phyloP scores from a whole-genome alignment of 1,284 basidiomycete genomes.

The Thecaphora thlaspeos region DNA sequence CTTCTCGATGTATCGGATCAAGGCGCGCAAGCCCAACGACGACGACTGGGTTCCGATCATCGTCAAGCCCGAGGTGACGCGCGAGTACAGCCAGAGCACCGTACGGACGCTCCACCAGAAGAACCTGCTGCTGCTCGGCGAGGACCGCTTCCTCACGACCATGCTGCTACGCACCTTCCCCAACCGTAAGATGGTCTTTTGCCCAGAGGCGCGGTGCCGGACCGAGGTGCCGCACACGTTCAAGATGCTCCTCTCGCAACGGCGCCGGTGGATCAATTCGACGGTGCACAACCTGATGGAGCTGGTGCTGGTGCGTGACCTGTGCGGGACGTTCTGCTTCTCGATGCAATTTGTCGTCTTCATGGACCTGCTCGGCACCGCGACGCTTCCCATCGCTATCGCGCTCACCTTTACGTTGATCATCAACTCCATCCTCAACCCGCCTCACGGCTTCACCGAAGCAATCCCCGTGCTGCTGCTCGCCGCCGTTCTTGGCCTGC shows the following conservation, averaged over 20 bases:
- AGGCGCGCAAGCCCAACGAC: conserved; percentile 88
- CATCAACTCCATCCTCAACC: conserved; percentile 74
- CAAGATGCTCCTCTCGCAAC: conserved; percentile 54
- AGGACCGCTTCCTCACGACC: conserved; percentile 96
- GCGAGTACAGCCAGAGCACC: conserved; percentile 90
- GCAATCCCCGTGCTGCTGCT: conserved; percentile 83
- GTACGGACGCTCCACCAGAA: conserved; percentile 69
- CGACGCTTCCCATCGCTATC: conserved; percentile 89
- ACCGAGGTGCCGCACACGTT: conserved; percentile 65
- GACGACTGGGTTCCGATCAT: conserved; percentile 67
- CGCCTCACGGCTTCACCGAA: conserved; percentile 67
- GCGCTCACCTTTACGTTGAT: conserved; percentile 86
- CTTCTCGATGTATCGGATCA: conserved; percentile 94
- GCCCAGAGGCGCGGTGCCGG: conserved; percentile 78
- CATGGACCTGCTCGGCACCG: conserved; percentile 85
- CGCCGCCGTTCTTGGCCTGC: conserved; percentile 76
- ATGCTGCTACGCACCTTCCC: conserved; percentile 95
- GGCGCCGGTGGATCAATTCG: conserved; percentile 96
- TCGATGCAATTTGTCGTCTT: conserved; percentile 98
- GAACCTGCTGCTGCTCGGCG: conserved; percentile 91
- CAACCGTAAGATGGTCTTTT: conserved; percentile 92
- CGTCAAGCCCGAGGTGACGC: conserved; percentile 93
- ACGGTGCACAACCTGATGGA: conserved; percentile 95
- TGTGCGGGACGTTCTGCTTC: conserved; percentile 87
- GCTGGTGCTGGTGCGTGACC: conserved; percentile 80